Conservation (phyloP, 768 basidiomycete genomes). For the Trametes cubensis region DNA sequence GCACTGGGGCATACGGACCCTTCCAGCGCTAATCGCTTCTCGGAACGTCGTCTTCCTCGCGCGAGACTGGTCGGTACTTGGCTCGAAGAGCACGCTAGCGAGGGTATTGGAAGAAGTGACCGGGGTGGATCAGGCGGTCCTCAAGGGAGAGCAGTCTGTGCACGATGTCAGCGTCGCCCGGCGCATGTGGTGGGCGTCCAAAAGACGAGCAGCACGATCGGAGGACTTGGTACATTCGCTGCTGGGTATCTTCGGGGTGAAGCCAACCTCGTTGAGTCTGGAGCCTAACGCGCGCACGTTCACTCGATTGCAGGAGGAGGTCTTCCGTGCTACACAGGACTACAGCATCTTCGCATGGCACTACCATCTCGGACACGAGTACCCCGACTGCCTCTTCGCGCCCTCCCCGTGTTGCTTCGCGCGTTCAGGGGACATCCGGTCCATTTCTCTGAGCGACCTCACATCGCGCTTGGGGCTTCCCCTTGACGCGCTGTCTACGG, state of each 20-base stretch:
- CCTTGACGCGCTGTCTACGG: background rate
- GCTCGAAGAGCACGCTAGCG: background rate
- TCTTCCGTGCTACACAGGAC: background rate
- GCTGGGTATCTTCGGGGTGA: constrained; percentile 13
- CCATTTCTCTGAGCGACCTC: background rate
- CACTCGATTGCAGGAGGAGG: constrained; percentile 5
- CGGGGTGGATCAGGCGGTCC: background rate
- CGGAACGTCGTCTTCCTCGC: constrained; percentile 3
- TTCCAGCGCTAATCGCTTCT: constrained; percentile 1
- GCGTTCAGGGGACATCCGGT: background rate
- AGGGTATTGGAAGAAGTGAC: background rate
- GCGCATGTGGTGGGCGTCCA: constrained; percentile 17
- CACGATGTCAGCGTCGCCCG: constrained; percentile 2
- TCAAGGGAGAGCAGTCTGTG: background rate
- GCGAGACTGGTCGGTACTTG: constrained; percentile 2
- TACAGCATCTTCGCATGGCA: constrained; percentile 4
- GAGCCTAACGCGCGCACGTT: constrained; percentile 6
- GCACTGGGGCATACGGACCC: background rate
- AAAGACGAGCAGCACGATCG: background rate
- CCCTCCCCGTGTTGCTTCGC: constrained; percentile 1
- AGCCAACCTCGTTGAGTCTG: background rate
- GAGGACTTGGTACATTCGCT: constrained; percentile 14
- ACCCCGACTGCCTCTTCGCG: constrained; percentile 2
- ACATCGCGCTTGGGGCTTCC: background rate
- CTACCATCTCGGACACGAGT: background rate